A percentile compares a stretch with the other conserved stretches of the same genome.
Conservation (phyloP, 805 yeast genomes). For the Wickerhamiella sergipiensis region DNA sequence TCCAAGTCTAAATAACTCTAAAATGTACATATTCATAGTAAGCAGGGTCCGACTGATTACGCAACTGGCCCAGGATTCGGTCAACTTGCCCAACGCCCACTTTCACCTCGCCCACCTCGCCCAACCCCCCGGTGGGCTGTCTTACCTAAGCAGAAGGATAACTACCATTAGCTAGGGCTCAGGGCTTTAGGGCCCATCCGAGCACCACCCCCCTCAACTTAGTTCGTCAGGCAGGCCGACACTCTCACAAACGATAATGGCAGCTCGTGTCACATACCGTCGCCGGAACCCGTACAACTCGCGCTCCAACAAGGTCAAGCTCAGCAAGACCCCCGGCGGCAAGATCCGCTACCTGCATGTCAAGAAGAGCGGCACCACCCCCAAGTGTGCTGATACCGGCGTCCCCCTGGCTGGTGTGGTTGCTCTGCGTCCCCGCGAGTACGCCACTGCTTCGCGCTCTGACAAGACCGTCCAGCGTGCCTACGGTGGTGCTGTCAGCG, state of each 20-base stretch:
- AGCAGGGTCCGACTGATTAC: no score
- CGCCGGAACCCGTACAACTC: slow-evolving; percentile 99
- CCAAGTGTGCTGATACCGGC: slow-evolving; percentile 53
- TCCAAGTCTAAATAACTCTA: neutral
- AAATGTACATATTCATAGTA: neutral
- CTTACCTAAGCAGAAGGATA: no score
- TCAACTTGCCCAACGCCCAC: no score
- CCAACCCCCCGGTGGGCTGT: no score
- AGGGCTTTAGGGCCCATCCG: neutral
- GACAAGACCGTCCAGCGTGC: slow-evolving; percentile 98
- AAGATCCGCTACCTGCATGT: slow-evolving; percentile 95
- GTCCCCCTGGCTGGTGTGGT: slow-evolving; percentile 72
- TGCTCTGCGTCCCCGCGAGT: slow-evolving; percentile 95
- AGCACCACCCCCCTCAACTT: neutral
- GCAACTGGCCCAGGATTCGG: no score
- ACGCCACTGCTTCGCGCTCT: slow-evolving; percentile 88
- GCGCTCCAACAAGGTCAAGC: slow-evolving; percentile 98
- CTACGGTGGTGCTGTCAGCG: slow-evolving; percentile 99
- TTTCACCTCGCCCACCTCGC: no score
- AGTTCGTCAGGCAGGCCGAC: neutral
- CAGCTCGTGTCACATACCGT: slow-evolving; percentile 98
- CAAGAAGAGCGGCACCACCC: slow-evolving; percentile 75
- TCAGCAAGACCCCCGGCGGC: slow-evolving; percentile 99
- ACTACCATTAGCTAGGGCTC: neutral
- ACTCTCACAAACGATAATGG: slow-evolving; percentile 50